Conservation (phyloP, 2,329 filamentous ascomycete species). For the Phoma sp. region DNA sequence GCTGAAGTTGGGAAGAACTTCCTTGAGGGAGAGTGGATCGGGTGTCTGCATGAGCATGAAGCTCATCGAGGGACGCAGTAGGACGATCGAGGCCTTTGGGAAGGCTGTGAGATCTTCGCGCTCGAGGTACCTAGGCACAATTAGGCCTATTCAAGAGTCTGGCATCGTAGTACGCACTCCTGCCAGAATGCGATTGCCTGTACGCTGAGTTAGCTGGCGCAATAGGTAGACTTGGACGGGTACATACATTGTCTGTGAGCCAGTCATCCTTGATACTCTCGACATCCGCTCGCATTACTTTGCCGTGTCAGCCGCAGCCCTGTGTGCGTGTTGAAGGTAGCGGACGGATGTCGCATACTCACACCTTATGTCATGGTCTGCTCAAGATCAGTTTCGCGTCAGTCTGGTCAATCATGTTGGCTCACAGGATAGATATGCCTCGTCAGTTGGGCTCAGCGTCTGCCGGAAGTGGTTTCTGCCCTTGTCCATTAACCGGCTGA, state of each 20-base stretch:
- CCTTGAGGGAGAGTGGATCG: constrained; percentile 61
- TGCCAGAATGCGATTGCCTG: constrained; percentile 98
- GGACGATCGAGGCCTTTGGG: constrained; percentile 82
- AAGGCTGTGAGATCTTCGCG: constrained; percentile 82
- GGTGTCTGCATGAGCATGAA: constrained; percentile 83
- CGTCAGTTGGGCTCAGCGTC: constrained; percentile 58
- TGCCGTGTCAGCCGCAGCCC: constrained; percentile 26
- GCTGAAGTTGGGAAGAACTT: constrained; percentile 80
- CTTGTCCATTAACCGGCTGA: constrained; percentile 34
- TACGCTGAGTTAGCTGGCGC: constrained; percentile 9
- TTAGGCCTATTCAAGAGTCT: constrained; percentile 1
- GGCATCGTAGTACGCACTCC: constrained; percentile 64
- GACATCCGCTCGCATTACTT: constrained; percentile 88
- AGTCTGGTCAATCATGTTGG: constrained; percentile 20
- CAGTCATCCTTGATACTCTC: constrained; percentile 89
- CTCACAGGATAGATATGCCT: constrained; percentile 74
- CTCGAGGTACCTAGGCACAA: constrained; percentile 72
- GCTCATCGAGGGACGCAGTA: constrained; percentile 90
- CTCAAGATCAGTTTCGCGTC: constrained; percentile 26
- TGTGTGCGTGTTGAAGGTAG: constrained; percentile 1
- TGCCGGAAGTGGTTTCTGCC: constrained; percentile 39
- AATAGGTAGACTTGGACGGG: background rate
- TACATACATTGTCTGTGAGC: constrained; percentile 87
- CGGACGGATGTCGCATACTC: constrained; percentile 44
- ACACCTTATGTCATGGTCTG: constrained; percentile 71